Conservation (phyloP, 345 rosid genomes). For the Salix arbutifolia region DNA sequence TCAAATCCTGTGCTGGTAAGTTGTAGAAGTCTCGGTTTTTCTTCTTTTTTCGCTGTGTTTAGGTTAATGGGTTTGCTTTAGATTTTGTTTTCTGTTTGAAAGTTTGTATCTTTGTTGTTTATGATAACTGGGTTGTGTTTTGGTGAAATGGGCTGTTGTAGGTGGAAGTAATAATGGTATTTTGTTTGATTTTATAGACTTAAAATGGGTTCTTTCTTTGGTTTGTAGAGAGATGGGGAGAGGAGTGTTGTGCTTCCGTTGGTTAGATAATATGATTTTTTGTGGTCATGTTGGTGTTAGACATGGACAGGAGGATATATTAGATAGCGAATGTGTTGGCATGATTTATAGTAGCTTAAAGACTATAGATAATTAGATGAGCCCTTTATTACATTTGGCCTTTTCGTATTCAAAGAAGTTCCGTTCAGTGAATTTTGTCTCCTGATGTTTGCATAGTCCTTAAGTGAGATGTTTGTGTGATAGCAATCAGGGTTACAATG, state of each 20-base stretch:
- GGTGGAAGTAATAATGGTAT: not conserved
- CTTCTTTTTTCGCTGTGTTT: not conserved
- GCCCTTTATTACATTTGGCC: not conserved
- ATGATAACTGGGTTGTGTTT: not conserved
- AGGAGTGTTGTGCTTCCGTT: not conserved
- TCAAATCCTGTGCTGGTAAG: constrained; percentile 80
- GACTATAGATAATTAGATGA: not conserved
- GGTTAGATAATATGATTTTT: no score
- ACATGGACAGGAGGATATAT: not conserved
- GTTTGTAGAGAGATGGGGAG: not conserved
- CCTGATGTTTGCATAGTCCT: not conserved
- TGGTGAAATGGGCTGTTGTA: not conserved
- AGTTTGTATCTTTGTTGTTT: not conserved
- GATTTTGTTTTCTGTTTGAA: not conserved
- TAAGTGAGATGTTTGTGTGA: not conserved
- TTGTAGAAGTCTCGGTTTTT: not conserved
- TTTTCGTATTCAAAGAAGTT: no score
- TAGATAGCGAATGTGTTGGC: not conserved
- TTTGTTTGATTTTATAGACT: no score
- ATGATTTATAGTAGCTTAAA: not conserved
- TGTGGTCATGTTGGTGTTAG: not conserved
- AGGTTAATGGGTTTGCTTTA: not conserved
- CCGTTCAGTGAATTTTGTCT: not conserved
- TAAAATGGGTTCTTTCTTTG: not conserved
- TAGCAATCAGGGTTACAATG: not conserved